A percentile compares a stretch with the other conserved stretches of the same genome.
These are phyloP conservation scores for Populus alba DNA, from an alignment of 345 rosid species.

Conservation along the genomic window DNA sequence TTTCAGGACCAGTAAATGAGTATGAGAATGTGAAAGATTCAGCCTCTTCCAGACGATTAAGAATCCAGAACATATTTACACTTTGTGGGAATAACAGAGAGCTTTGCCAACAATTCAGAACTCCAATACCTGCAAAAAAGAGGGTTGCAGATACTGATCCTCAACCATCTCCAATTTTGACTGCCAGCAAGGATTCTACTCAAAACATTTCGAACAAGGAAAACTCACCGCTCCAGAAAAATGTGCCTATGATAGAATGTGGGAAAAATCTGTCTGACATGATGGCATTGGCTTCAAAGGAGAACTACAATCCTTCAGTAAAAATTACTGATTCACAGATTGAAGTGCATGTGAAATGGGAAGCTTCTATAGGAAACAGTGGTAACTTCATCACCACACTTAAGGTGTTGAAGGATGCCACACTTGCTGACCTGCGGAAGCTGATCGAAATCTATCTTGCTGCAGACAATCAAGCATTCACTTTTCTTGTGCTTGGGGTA, in stretches of 20 bases:
- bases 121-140: conserved; percentile 28
- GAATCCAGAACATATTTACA: conserved; percentile 86
- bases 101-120: conserved; percentile 57
- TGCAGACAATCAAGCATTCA: conserved; percentile 50
- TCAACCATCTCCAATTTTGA: not conserved
- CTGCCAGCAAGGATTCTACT: conserved; percentile 6
- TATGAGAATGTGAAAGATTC: conserved; percentile 38
- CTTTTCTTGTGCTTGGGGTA: conserved; percentile 62
- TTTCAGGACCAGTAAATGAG: conserved; percentile 1
- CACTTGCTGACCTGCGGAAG: conserved; percentile 68
- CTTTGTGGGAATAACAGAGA: conserved; percentile 95
- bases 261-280: conserved; percentile 6
- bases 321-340: conserved; percentile 36
- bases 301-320: conserved; percentile 42
- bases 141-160: conserved; percentile 26
- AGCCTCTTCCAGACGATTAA: conserved; percentile 50
- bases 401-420: conserved; percentile 51
- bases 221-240: conserved; percentile 3
- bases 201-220: conserved; percentile 17
- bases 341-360: conserved; percentile 61
- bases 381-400: conserved; percentile 56
- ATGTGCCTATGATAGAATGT: conserved; percentile 6
- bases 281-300: conserved; percentile 38
- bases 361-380: conserved; percentile 46
- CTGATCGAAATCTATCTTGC: conserved; percentile 65